These are phyloP conservation scores for Cercophora sp. DNA, from an alignment of 495 filamentous ascomycete species.

Conservation along the genomic window DNA sequence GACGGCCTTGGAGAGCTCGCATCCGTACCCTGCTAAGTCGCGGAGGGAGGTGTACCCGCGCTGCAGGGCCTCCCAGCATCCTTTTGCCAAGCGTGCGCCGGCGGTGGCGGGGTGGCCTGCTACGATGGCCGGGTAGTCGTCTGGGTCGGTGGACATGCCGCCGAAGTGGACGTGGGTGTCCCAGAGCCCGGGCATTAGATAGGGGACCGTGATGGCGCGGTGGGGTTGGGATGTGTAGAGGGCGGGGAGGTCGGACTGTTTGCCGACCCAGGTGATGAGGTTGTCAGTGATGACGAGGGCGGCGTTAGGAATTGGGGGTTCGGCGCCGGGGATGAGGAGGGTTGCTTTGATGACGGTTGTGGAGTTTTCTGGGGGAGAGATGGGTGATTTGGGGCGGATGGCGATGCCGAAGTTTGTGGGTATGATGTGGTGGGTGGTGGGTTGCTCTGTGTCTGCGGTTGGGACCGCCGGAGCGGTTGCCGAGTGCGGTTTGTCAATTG, in stretches of 20 bases:
- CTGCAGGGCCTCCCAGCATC: conserved; percentile 40
- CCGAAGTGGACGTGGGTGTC: conserved; percentile 49
- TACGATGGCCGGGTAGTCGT: not conserved
- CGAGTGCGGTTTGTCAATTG: not conserved
- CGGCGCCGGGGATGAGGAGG: conserved; percentile 46
- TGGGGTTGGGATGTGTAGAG: conserved; percentile 27
- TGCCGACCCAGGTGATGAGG: conserved; percentile 43
- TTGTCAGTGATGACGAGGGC: conserved; percentile 40
- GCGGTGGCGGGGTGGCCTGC: conserved; percentile 6
- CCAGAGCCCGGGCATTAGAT: conserved; percentile 34
- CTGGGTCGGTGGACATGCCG: conserved; percentile 14
- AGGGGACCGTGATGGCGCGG: conserved; percentile 30
- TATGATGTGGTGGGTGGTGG: conserved; percentile 1
- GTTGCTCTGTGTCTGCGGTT: not conserved
- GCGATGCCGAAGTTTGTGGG: conserved; percentile 28
- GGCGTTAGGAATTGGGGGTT: conserved; percentile 33
- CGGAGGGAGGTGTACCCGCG: conserved; percentile 52
- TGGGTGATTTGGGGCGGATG: conserved; percentile 17
- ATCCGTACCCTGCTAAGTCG: conserved; percentile 44
- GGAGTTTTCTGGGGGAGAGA: not conserved
- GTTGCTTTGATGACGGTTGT: conserved; percentile 33
- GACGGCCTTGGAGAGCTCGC: conserved; percentile 41
- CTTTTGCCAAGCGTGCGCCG: conserved; percentile 21
- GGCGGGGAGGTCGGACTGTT: conserved; percentile 27
- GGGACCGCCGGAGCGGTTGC: not conserved